Base-by-base conservation (phyloP, 352 stramenopile genomes). In the Saprolegnia diclina region DNA sequence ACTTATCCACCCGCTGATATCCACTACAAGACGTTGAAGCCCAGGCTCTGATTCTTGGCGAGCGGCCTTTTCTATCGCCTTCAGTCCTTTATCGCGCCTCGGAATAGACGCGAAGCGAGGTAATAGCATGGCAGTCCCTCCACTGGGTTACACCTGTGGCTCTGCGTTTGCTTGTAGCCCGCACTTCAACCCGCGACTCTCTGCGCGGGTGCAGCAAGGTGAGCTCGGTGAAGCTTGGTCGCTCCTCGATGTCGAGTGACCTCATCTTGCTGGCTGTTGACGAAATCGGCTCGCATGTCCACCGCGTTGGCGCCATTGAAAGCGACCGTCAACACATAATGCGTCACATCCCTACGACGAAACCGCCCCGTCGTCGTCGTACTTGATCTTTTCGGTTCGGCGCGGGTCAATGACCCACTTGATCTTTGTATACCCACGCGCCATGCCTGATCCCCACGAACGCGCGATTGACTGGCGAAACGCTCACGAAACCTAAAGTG, bases 331-430 rank as follows among this genome's bases (percentile, higher is more conserved):
- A 11, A 14, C 52, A 59, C 24, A 7, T 19, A 14, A 59, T 42
- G 19, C 52, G 19, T 35, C 35, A 59, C 52, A 24, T 59, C 52
- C 11, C 19, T 35, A 4, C 3, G 19, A 16, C 11, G 18, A 48
- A 48, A n/a, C 18, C 18, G 42, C 13, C 18, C 11, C 52, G 52
- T 59, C 52, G 52, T 59, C 13, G 24, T 40, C 19, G 11, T 59
- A 59, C 52, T 59, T 59, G 52, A 59, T 59, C 52, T 59, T 42
- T 59, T 59, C n/a, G 11, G 35, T 59, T 59, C 52, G 19, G 13
- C n/a, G 11, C 52, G 19, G 16, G 35, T 59, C 52, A 59, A 35
- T 35, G 35, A 59, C 11, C n/a, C 52, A 59, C 52, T 59, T 59
- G 52, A 59, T 59, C 24, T 59, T 59, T 59, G 52, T 59, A 59